A percentile compares a stretch with the other conserved stretches of the same genome.
Conservation (phyloP, 179 eudicot genomes). For the Actinidia polygama region DNA sequence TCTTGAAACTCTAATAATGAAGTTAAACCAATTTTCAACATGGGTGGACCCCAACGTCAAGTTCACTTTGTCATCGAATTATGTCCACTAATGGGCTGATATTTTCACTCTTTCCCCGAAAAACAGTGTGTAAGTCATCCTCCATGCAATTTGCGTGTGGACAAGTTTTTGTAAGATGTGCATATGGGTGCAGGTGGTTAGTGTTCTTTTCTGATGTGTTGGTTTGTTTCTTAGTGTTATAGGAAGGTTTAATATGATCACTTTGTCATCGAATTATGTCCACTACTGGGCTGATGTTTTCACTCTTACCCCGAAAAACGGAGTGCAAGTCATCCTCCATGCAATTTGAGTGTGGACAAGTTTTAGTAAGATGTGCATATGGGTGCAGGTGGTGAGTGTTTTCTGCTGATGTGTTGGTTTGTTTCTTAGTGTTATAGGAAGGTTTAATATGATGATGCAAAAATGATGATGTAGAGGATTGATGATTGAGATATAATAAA, state of each 20-base stretch:
- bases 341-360: slow-evolving; percentile 9
- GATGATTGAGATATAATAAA: background rate
- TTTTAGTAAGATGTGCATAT: background rate
- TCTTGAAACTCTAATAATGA: too few species aligned
- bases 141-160: slow-evolving; percentile 16
- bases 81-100: slow-evolving; percentile 42
- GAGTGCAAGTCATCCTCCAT: slow-evolving; percentile 39
- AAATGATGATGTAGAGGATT: background rate
- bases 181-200: background rate
- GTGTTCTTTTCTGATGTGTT: background rate
- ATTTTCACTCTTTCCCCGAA: slow-evolving; percentile 41
- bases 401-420: background rate
- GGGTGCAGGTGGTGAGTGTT: background rate
- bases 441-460: background rate
- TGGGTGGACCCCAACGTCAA: too few species aligned
- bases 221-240: background rate
- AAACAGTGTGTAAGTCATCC: slow-evolving; percentile 41
- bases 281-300: slow-evolving; percentile 41
- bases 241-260: background rate
- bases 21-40: too few species aligned
- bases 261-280: slow-evolving; percentile 20
- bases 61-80: too few species aligned
- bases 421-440: background rate
- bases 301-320: slow-evolving; percentile 39
- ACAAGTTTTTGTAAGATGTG: background rate